Evolutionary conservation across 805 yeast genomes (phyloP), one percentile per base, ranked within the genome.

Genomic region (Torulaspora indica): DNA sequence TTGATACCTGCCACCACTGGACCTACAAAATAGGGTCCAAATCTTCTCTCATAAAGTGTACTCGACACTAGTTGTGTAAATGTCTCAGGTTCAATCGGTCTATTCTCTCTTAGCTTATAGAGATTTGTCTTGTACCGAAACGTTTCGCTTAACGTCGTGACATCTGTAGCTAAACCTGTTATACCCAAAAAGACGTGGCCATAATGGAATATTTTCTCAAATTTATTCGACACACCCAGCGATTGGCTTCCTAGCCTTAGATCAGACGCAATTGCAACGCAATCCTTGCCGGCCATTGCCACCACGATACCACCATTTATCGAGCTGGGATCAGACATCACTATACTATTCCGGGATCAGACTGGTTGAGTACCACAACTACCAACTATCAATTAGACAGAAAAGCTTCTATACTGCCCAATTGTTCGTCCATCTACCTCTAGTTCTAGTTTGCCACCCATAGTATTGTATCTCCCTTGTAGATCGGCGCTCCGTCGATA

Each of bases 201-300:
- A 64, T 81, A 82, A 54, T 80, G 81, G 64, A 91, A 89, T 48
- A 93, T 75, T 72, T 93, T 93, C 61, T 93, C 97, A 66, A 93
- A 95, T 60, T 89, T 83, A 66, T 89, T 89, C 38, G 97, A 74
- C 37, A 93, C 79, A 44, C 98, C 97, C 18, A 93, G 73, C 5
- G 96, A 86, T 67, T 93, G 98, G 64, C 81, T 80, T 17, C 99
- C 99, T 50, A 93, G 73, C 60, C 98, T 82, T 61, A 93, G 73
- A 69, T 93, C 99, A 57, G 93, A 83, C 3, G 97, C 99, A 59
- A 93, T 89, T 24, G 98, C 98, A 44, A 93, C 90, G 74, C 99
- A 93, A 56, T 89, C 97, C 63, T 95, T 90, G 58, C 99, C 99
- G 20, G 83, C 83, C 99, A 93, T 93, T 53, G 98, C 98, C 27